Evolutionary conservation across 441 rosid species (phyloP).

Genomic region (Geranium incanum): DNA sequence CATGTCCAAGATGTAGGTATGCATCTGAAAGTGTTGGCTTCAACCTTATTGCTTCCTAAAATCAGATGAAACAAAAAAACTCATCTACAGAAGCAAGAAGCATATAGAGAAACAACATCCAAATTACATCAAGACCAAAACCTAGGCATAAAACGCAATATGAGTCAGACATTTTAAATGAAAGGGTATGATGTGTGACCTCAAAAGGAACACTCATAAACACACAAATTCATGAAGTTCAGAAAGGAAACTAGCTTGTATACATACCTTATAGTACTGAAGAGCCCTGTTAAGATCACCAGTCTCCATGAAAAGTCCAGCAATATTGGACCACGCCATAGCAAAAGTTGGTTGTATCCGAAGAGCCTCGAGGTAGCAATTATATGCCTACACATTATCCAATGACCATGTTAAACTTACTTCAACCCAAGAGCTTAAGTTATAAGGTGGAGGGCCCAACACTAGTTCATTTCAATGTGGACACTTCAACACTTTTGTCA

Average conservation of each 20-base stretch:
- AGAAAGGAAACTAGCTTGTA: conserved; percentile 11
- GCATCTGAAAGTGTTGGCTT: conserved; percentile 92
- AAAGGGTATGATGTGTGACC: not conserved
- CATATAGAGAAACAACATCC: conserved; percentile 1
- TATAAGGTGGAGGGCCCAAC: no score
- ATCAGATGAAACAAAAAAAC: not conserved
- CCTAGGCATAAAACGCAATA: not conserved
- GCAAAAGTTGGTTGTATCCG: conserved; percentile 96
- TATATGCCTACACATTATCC: conserved; percentile 76
- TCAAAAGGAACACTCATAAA: not conserved
- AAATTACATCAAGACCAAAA: not conserved
- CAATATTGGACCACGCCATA: conserved; percentile 98
- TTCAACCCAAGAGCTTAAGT: no score
- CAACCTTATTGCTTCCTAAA: conserved; percentile 89
- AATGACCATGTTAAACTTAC: not conserved
- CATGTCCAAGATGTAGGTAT: conserved; percentile 88
- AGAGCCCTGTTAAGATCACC: conserved; percentile 92
- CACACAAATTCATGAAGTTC: not conserved
- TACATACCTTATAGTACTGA: conserved; percentile 94
- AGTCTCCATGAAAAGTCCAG: conserved; percentile 95
- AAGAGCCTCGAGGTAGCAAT: conserved; percentile 88
- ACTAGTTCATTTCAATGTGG: no score
- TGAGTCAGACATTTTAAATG: not conserved
- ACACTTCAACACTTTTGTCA: no score
- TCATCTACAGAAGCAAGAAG: not conserved